Evolutionary conservation across 1,284 basidiomycete species (phyloP), one percentile per base, ranked within the genome.

Genomic region (Trichosporon faecale): DNA sequence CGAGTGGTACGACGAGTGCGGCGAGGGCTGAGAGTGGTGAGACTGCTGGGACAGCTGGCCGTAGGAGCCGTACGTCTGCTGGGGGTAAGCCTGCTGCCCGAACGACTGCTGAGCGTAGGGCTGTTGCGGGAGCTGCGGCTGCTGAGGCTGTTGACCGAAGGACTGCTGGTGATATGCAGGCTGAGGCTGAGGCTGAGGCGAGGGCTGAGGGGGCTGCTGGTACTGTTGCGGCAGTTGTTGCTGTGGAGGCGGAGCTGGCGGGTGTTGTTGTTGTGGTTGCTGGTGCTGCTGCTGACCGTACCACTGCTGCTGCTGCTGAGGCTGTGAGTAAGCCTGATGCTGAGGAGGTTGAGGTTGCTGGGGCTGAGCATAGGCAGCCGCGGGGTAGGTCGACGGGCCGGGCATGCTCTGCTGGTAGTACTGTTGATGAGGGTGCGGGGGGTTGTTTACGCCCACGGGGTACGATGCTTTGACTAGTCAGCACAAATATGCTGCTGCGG

Each of bases 21-120:
- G 57, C 57, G 57, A 61, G 29, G 57, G 57, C 57, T 61, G 57
- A 3, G 57, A 61, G 57, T 61, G 57, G n/a, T 61, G 57, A 33
- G 57, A 61, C 27, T 61, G 27, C 27, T 61, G 57, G 16, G 57
- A 61, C 29, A 31, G 57, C 31, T 31, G 57, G 18, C 57, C 57
- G 29, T 61, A n/a, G 16, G 57, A 61, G 29, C 57, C 57, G 18
- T 61, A 61, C 18, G 57, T 61, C 18, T 61, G 57, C 14, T 61
- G 57, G 16, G 57, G 57, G 27, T 61, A 61, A n/a, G 57, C 57
- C 27, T 61, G 57, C 57, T 61, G 57, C 12, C 57, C 57, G 57
- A 61, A 61, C 57, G 57, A 61, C 29, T 61, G 57, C 57, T 29
- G 29, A 31, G 57, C 57, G 57, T 61, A 61, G 27, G 57, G 57